Base-by-base conservation (phyloP, 495 filamentous ascomycete genomes). In the Penicillium parvum region DNA sequence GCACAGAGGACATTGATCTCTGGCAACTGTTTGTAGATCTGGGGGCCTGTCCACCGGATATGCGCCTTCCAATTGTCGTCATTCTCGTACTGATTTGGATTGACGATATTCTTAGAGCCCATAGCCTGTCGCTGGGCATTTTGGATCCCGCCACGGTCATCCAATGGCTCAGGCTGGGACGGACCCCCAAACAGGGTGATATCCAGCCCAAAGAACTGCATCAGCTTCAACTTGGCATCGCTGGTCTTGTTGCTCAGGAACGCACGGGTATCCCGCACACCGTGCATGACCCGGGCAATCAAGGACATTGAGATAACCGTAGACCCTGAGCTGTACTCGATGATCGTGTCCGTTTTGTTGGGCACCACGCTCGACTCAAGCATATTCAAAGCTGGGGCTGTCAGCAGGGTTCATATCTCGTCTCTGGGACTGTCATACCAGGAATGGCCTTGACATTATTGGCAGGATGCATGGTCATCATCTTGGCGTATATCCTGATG, bases 381-480 rank as follows among this genome's bases (percentile, higher is more conserved):
- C 61, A 81, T 76, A 40, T 78, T 77, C 52, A 79, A 54, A 2
- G 78, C 78, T 81, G 6, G 5, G 21, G 5, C 15, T 4, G 33
- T 57, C 30, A 47, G 35, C 20, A 6, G 17, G 4, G 10, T 20
- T 32, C 11, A n/a, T 12, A 33, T 1, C 4, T 7, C 19, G 12
- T 17, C 3, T 12, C 3, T 14, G 12, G 6, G 8, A n/a, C 12
- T 11, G 6, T 48, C 65, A 7, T 66, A 78, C 77, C 79, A 53
- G 79, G 78, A 56, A 83, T 67, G 4, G 75, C 73, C 43, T 83
- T 83, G 52, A 83, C 79, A 49, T 82, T 83, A 40, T 82, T 76
- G 25, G 78, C 77, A 12, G 79, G 79, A 44, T 78, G 72, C 63
- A 72, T 69, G 12, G 74, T 79, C 68, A 83, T 71, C 75, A 83